A percentile compares a stretch with the other conserved stretches of the same genome.
Conservation (phyloP, 306 rosid genomes). For the Malus asiatica region DNA sequence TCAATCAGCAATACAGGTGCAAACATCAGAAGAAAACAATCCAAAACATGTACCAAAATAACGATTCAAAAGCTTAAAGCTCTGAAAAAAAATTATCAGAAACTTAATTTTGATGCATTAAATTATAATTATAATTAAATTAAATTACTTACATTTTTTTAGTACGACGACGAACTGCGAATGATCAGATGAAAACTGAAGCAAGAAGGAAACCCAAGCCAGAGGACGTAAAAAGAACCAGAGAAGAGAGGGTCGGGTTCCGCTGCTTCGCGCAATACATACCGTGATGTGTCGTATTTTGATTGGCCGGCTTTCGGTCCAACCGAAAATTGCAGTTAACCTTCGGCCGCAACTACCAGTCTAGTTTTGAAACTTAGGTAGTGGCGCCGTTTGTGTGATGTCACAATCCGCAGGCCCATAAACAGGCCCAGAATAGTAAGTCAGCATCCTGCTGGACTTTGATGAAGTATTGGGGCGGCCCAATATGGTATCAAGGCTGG, state of each 20-base stretch:
- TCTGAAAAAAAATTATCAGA: not conserved
- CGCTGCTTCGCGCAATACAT: not conserved
- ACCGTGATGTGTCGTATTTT: not conserved
- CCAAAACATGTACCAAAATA: not conserved
- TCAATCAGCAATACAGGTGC: not conserved
- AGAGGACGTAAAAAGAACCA: not conserved
- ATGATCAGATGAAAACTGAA: constrained; percentile 1
- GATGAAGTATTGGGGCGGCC: not conserved
- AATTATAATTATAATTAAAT: not conserved
- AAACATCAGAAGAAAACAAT: not conserved
- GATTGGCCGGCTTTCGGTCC: not conserved
- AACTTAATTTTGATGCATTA: not conserved
- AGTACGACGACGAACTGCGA: not conserved
- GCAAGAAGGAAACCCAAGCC: not conserved
- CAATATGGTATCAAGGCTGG: not conserved
- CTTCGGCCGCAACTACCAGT: constrained; percentile 9
- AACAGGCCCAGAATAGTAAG: not conserved
- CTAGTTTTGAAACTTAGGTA: not conserved
- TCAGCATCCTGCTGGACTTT: not conserved
- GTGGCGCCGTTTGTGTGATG: not conserved
- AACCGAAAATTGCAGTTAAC: not conserved
- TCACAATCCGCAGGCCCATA: not conserved
- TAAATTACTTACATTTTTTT: not conserved
- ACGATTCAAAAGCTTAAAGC: not conserved
- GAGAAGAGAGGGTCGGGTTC: not conserved